Evolutionary conservation across 2,329 filamentous ascomycete species (phyloP), one percentile per base, ranked within the genome.

Genomic region (Metarhizium anisopliae): DNA sequence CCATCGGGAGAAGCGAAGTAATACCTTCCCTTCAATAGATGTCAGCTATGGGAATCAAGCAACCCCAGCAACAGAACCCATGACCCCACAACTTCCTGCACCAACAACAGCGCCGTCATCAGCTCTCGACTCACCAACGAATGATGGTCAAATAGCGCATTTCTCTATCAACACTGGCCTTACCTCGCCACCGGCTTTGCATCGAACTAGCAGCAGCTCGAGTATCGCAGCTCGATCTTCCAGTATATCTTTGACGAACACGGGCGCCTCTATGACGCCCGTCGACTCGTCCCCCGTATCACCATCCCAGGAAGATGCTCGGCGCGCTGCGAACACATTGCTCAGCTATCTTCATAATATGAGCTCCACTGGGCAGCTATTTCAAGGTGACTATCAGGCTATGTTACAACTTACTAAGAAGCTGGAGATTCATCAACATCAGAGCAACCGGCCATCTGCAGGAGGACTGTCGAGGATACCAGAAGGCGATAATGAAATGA

Each of bases 331-430:
- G 4, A 86, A 93, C 64, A 85, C 92, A 2, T 82, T 96, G 20
- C 81, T 95, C 68, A 86, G 74, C 58, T 96, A 93, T 66, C 87
- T 96, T 68, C 82, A 90, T 63, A 84, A 85, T 58, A 82, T 87
- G 61, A 83, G 85, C 13, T 72, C 77, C 0, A 75, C 70, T 25
- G 86, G 84, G 1, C 81, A 90, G 30, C 10, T 32, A 36, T 82
- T 89, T 16, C 89, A 94, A 65, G 82, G 82, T 63, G 92, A 96
- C 60, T 92, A 87, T 67, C 70, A 89, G 60, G 83, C 84, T 3
- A 84, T 96, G 51, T 79, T 90, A 18, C 90, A 90, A 67, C 74
- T 96, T 60, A 93, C 92, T 68, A 88, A 95, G 70, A 95, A 93
- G 71, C 78, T 96, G 35, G 84, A 89, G 58, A 75, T 95, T 40